A percentile compares a stretch with the other conserved stretches of the same genome.
These are phyloP conservation scores for Chlorella sp. DNA, from an alignment of 139 green algal genomes.

Conservation along the genomic window DNA sequence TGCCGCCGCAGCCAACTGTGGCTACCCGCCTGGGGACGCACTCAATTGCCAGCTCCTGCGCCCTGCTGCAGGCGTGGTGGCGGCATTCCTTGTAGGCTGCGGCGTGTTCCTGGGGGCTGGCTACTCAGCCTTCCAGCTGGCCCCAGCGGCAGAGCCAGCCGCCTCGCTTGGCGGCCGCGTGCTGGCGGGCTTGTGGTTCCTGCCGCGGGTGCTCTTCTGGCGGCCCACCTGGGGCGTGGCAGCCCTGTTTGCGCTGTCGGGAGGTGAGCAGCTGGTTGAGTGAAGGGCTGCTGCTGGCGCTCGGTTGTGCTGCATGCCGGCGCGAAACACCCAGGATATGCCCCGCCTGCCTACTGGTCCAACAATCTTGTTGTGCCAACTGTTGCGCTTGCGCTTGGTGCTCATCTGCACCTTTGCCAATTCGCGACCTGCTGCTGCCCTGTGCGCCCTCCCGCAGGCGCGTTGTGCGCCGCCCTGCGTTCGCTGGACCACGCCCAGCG, in stretches of 20 bases:
- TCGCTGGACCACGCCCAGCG: not conserved
- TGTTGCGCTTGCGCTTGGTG: too few relatives aligned
- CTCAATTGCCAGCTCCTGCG: not conserved
- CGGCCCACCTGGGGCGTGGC: slow-evolving; percentile 3
- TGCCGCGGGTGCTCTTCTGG: slow-evolving; percentile 28
- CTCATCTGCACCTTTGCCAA: too few relatives aligned
- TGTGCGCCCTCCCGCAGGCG: not conserved
- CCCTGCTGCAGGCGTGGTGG: too few relatives aligned
- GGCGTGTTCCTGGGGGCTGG: too few relatives aligned
- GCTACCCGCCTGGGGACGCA: too few relatives aligned
- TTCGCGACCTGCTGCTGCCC: not conserved
- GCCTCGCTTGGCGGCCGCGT: not conserved
- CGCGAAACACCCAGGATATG: too few relatives aligned
- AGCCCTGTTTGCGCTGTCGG: not conserved
- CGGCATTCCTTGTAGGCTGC: too few relatives aligned
- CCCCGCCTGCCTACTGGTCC: not conserved
- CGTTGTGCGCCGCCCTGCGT: not conserved
- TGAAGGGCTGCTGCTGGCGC: not conserved
- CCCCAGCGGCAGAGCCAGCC: not conserved
- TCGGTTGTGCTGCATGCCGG: not conserved
- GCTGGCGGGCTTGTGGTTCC: not conserved
- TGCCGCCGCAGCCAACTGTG: not conserved
- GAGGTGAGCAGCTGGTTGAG: not conserved
- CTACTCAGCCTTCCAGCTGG: not conserved
- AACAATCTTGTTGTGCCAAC: too few relatives aligned